Conservation (phyloP, 805 yeast species). For the Kurtzmaniella fragi region DNA sequence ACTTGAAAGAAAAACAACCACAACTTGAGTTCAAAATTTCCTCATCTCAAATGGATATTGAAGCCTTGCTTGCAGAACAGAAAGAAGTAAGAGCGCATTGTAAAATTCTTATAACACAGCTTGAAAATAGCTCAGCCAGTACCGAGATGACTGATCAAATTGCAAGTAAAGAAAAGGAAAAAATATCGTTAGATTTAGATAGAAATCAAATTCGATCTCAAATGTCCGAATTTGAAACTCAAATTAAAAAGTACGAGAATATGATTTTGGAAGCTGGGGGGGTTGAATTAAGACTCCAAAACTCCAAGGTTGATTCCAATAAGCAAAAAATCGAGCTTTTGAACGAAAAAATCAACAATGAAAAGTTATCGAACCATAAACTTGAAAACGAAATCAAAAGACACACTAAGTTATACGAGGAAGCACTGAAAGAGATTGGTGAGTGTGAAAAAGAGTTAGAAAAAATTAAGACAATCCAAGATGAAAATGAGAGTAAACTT, state of each 20-base stretch:
- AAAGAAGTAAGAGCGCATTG: conserved; percentile 41
- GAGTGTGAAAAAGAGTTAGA: conserved; percentile 20
- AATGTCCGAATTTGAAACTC: conserved; percentile 49
- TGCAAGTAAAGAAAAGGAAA: conserved; percentile 19
- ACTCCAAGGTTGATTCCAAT: conserved; percentile 74
- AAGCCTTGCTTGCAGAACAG: conserved; percentile 51
- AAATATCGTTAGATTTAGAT: conserved; percentile 12
- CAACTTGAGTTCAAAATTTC: conserved; percentile 59
- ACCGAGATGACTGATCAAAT: conserved; percentile 35
- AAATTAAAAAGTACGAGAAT: conserved; percentile 61
- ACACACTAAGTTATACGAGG: conserved; percentile 41
- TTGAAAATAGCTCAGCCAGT: conserved; percentile 24
- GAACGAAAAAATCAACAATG: conserved; percentile 51
- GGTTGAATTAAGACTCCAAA: conserved; percentile 70
- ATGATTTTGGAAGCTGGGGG: conserved; percentile 92
- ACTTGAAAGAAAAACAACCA: conserved; percentile 63
- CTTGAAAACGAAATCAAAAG: conserved; percentile 60
- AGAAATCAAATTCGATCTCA: conserved; percentile 40
- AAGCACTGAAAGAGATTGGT: conserved; percentile 43
- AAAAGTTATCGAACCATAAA: conserved; percentile 53
- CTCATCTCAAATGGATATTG: conserved; percentile 58
- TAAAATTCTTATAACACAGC: conserved; percentile 36
- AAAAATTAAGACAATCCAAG: conserved; percentile 14
- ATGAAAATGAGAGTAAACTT: conserved; percentile 24
- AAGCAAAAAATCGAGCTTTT: conserved; percentile 60